These are phyloP conservation scores for Lactuca sativa DNA, from an alignment of 129 eudicot species.

Conservation along the genomic window DNA sequence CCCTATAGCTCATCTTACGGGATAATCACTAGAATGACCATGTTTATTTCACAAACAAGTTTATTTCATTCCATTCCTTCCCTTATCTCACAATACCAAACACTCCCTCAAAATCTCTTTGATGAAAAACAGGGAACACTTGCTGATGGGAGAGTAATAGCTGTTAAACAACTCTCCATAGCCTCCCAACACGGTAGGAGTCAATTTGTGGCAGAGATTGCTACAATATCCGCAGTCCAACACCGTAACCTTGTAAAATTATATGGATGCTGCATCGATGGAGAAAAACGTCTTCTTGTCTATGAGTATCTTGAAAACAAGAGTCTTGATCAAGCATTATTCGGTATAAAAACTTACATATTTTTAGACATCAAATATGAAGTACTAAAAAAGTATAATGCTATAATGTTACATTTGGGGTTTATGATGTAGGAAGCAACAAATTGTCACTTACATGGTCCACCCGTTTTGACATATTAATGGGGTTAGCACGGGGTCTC, in stretches of 20 bases:
- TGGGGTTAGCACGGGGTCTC: conserved; percentile 50
- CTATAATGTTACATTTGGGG: conserved; percentile 1
- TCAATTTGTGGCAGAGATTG: conserved; percentile 66
- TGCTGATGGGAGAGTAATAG: conserved; percentile 54
- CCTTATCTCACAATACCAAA: too few relatives aligned
- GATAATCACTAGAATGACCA: too few relatives aligned
- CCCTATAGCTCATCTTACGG: too few relatives aligned
- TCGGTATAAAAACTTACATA: conserved; percentile 30
- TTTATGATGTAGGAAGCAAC: conserved; percentile 22
- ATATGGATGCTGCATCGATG: conserved; percentile 59
- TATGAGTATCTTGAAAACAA: conserved; percentile 52
- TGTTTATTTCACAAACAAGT: too few relatives aligned
- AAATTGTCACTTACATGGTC: conserved; percentile 41
- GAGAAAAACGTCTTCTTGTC: conserved; percentile 44
- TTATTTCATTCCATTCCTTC: too few relatives aligned
- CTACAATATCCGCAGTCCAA: conserved; percentile 57
- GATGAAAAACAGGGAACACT: conserved; percentile 57
- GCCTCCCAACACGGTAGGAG: conserved; percentile 59
- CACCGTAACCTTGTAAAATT: conserved; percentile 63
- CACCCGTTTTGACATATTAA: conserved; percentile 44
- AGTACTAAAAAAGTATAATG: not conserved
- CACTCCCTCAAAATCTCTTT: not conserved
- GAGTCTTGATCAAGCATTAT: conserved; percentile 58
- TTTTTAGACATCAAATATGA: not conserved
- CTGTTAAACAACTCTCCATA: conserved; percentile 67